Evolutionary conservation across 2,329 filamentous ascomycete genomes (phyloP).

Genomic region (Penicillium psychrosexuale): DNA sequence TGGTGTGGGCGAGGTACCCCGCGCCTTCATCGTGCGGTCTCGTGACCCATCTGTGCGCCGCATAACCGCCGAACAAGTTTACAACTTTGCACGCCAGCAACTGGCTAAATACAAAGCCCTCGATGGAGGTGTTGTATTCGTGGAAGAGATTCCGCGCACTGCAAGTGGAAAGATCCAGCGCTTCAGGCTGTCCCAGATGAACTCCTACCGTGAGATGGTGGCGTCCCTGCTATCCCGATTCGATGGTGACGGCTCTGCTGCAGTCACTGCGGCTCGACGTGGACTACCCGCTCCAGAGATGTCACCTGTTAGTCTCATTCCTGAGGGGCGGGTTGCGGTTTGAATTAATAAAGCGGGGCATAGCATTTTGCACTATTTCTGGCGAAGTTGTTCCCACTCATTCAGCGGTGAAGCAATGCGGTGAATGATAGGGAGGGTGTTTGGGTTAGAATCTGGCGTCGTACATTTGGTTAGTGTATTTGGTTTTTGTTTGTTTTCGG

Average conservation of each 20-base stretch:
- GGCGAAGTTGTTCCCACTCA: not conserved
- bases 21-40: slow-evolving; percentile 47
- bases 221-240: slow-evolving; percentile 29
- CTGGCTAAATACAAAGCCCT: slow-evolving; percentile 51
- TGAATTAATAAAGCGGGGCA: not conserved
- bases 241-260: slow-evolving; percentile 8
- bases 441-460: not conserved
- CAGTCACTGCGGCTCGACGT: not conserved
- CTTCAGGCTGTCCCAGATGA: slow-evolving; percentile 41
- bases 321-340: slow-evolving; percentile 20
- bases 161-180: slow-evolving; percentile 51
- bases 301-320: slow-evolving; percentile 8
- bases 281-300: slow-evolving; percentile 1
- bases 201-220: slow-evolving; percentile 38
- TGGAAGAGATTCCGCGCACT: slow-evolving; percentile 49
- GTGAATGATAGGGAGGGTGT: not conserved
- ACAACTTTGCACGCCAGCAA: slow-evolving; percentile 38
- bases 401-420: not conserved
- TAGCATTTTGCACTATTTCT: not conserved
- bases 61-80: slow-evolving; percentile 43
- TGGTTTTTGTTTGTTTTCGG: not conserved
- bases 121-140: slow-evolving; percentile 48
- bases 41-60: slow-evolving; percentile 19
- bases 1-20: slow-evolving; percentile 39
- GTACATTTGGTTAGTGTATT: not conserved